Evolutionary conservation across 2,329 filamentous ascomycete species (phyloP), one percentile per base, ranked within the genome.

Genomic region (Penicillium sp.): DNA sequence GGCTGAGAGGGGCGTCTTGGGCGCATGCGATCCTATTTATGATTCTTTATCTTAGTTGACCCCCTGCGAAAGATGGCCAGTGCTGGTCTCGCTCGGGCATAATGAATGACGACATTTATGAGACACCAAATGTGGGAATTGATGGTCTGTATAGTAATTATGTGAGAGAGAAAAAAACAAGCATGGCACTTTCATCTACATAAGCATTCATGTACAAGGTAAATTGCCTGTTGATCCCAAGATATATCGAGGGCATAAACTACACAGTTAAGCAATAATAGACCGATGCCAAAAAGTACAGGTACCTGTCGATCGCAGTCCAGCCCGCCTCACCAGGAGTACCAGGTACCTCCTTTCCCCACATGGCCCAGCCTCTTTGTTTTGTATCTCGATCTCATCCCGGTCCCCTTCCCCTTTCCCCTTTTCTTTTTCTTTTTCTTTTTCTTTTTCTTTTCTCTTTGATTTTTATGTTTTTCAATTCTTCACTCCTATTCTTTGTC

Each of bases 91-190:
- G 22, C 10, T 35, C 11, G 26, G 48, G 31, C 46, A 14, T 53
- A 43, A 63, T 63, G 58, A 61, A 54, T 63, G 63, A 71, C 52
- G 61, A 67, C 45, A 39, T 52, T 61, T 55, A 62, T 57, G 58
- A 35, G 35, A 48, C 44, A 26, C 7, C 16, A 46, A 26, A 44
- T 47, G 29, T 55, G 40, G 47, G 13, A 50, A 43, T 42, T 22
- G 26, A 42, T 44, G 13, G n/a, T 56, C 40, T 51, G 55, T 60
- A 58, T 45, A 57, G 16, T 56, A 50, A 48, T 51, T 37, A 39
- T 50, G 37, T 18, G 39, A 22, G 40, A 45, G 34, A 39, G n/a
- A 29, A 48, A 31, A 24, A 31, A 38, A 14, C 32, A 34, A 14
- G 20, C 1, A 40, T 40, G 8, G 9, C 13, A 48, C 11, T 14